Base-by-base conservation (phyloP, 306 rosid genomes). In the Adenanthera pavonina region DNA sequence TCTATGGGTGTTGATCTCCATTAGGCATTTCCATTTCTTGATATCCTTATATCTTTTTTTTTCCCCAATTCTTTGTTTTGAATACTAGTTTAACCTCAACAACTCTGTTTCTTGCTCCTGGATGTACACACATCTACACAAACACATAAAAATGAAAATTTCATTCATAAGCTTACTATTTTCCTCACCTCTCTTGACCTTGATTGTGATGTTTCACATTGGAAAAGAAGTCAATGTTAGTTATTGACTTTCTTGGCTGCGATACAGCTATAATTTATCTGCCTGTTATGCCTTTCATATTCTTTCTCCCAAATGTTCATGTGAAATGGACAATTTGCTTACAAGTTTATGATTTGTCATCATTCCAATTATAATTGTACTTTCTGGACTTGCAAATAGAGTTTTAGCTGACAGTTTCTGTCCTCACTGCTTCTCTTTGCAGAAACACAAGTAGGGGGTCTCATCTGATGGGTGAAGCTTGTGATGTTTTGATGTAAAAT, bases 361-460 rank as follows among this genome's bases (percentile, higher is more conserved):
- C 70, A 53, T 61, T 14, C 49, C 77, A 76, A 54, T 56, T 43
- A 33, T 19, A 51, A 73, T 44, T 30, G 52, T 68, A 4, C 8
- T 2, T 41, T 30, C 47, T 20, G 41, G 41, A 62, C 35, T 53
- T 15, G 15, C 12, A 78, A 67, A 47, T 38, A 57, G 64, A 87
- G n/a, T 62, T 30, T 64, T 75, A 66, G 76, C 60, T 86, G 78
- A 81, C 62, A 69, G 8, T 38, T 44, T 62, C 61, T 43, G 17
- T 20, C 70, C 48, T 77, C 33, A 8, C 75, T 82, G 83, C 80
- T 81, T 85, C 72, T 85, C 85, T 78, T 35, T 86, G 88, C 92
- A 88, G 97, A 72, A 84, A 82, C 52, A 60, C 77, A 41, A 46
- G 85, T 69, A 19, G 49, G 35, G 69, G 80, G 57, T 75, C 69